A percentile compares a stretch with the other conserved stretches of the same genome.
phyloP scores from a whole-genome alignment of 768 basidiomycete species.

The Tricholoma flavovirens region DNA sequence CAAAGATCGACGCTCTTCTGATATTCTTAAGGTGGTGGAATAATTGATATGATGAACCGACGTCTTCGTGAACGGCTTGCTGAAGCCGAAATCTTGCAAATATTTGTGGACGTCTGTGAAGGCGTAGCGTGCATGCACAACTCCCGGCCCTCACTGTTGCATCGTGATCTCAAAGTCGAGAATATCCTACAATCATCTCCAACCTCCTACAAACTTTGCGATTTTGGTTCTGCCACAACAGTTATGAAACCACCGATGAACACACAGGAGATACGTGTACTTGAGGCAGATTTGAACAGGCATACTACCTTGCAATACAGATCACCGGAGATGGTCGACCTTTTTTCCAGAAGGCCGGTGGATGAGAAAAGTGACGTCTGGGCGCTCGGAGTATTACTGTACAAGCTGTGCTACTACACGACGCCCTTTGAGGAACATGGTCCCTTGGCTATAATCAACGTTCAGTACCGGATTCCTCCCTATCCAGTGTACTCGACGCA shows the following conservation, averaged over 20 bases:
- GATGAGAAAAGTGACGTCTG: slow-evolving; percentile 97
- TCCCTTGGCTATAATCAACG: slow-evolving; percentile 91
- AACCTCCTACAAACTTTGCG: slow-evolving; percentile 90
- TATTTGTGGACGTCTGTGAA: slow-evolving; percentile 97
- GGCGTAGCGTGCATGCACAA: slow-evolving; percentile 97
- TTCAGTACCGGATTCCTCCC: slow-evolving; percentile 87
- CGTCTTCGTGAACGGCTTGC: slow-evolving; percentile 90
- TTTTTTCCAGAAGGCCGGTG: slow-evolving; percentile 72
- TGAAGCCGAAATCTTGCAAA: slow-evolving; percentile 94
- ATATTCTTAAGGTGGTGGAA: slow-evolving; percentile 73
- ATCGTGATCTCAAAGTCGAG: slow-evolving; percentile 98
- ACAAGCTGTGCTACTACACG: slow-evolving; percentile 99
- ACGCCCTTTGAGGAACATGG: slow-evolving; percentile 99
- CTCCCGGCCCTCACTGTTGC: slow-evolving; percentile 81
- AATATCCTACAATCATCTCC: slow-evolving; percentile 89
- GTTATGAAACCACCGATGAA: slow-evolving; percentile 72
- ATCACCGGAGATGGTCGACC: slow-evolving; percentile 98
- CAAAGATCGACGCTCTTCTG: slow-evolving; percentile 9
- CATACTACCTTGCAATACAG: slow-evolving; percentile 97
- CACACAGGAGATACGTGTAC: slow-evolving; percentile 76
- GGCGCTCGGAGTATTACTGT: slow-evolving; percentile 94
- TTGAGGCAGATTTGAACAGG: slow-evolving; percentile 88
- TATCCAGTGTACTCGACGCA: slow-evolving; percentile 83
- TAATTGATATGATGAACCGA: slow-evolving; percentile 99
- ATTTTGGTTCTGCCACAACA: slow-evolving; percentile 90